Evolutionary conservation across 1,139 yeast species (phyloP).

Genomic region (Taphrina communis): DNA sequence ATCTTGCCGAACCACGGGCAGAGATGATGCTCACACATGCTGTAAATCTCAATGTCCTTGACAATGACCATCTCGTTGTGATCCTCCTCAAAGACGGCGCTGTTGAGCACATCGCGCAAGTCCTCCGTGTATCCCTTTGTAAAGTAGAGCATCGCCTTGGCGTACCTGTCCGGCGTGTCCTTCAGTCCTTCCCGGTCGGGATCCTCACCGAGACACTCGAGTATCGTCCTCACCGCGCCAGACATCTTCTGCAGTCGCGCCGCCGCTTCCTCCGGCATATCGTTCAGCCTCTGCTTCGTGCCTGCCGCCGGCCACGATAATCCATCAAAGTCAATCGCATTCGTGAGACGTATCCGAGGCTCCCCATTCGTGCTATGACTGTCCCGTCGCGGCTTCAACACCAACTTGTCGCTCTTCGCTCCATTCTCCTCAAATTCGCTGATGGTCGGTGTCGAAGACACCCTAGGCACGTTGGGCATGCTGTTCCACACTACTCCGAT

Average conservation of each 20-base stretch:
- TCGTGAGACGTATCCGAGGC: slow-evolving; percentile 31
- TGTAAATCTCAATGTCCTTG: slow-evolving; percentile 87
- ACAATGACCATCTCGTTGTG: slow-evolving; percentile 99
- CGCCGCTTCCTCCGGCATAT: slow-evolving; percentile 11
- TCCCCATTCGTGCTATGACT: slow-evolving; percentile 28
- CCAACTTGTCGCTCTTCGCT: slow-evolving; percentile 29
- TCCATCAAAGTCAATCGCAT: slow-evolving; percentile 39
- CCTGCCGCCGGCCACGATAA: slow-evolving; percentile 41
- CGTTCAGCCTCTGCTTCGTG: slow-evolving; percentile 25
- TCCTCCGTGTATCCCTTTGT: slow-evolving; percentile 97
- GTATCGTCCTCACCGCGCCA: slow-evolving; percentile 78
- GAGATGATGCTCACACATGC: slow-evolving; percentile 94
- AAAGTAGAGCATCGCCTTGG: slow-evolving; percentile 92
- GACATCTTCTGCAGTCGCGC: slow-evolving; percentile 68
- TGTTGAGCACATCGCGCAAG: slow-evolving; percentile 83
- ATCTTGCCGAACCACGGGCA: slow-evolving; percentile 86
- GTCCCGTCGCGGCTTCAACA: slow-evolving; percentile 34
- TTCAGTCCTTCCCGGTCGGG: slow-evolving; percentile 82
- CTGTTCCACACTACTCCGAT: not conserved
- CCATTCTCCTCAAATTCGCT: slow-evolving; percentile 13
- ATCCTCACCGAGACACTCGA: slow-evolving; percentile 90
- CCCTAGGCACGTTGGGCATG: slow-evolving; percentile 9
- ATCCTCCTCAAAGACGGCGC: slow-evolving; percentile 96
- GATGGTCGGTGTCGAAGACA: slow-evolving; percentile 32
- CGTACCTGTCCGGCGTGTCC: slow-evolving; percentile 95